phyloP scores from a whole-genome alignment of 2,329 filamentous ascomycete species.

The Talaromyces sp. region DNA sequence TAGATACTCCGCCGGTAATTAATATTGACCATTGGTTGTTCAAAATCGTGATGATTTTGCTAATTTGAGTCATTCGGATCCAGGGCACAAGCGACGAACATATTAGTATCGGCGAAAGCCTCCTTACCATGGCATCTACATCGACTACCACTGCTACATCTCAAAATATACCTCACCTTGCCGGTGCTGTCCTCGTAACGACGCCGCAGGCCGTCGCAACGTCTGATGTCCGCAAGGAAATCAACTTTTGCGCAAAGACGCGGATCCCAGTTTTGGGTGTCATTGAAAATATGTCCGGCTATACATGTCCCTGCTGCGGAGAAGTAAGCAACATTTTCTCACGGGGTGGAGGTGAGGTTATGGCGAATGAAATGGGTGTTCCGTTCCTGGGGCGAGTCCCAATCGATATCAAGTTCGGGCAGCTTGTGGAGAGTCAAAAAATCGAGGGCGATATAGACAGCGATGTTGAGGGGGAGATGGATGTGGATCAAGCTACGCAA shows the following conservation, averaged over 20 bases:
- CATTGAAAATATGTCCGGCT: constrained; percentile 81
- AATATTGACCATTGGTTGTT: not conserved
- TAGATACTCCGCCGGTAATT: constrained; percentile 79
- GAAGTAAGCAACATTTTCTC: constrained; percentile 94
- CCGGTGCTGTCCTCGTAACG: constrained; percentile 88
- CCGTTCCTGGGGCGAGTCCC: constrained; percentile 81
- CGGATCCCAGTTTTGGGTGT: constrained; percentile 76
- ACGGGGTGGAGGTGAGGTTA: constrained; percentile 79
- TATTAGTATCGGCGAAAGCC: constrained; percentile 85
- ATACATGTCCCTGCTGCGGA: constrained; percentile 54
- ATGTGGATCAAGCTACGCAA: not conserved
- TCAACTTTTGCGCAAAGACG: constrained; percentile 88
- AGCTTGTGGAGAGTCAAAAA: constrained; percentile 64
- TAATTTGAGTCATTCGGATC: not conserved
- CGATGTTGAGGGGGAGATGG: constrained; percentile 14
- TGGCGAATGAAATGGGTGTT: constrained; percentile 81
- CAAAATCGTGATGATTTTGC: not conserved
- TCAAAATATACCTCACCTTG: constrained; percentile 53
- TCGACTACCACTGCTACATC: constrained; percentile 15
- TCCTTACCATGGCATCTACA: constrained; percentile 48
- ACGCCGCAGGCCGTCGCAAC: constrained; percentile 93
- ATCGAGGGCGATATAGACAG: constrained; percentile 20
- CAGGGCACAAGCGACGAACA: constrained; percentile 70
- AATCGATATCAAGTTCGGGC: constrained; percentile 87
- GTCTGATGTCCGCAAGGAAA: constrained; percentile 87